Conservation (phyloP, 148 eudicot genomes). For the Pouteria glomerata region DNA sequence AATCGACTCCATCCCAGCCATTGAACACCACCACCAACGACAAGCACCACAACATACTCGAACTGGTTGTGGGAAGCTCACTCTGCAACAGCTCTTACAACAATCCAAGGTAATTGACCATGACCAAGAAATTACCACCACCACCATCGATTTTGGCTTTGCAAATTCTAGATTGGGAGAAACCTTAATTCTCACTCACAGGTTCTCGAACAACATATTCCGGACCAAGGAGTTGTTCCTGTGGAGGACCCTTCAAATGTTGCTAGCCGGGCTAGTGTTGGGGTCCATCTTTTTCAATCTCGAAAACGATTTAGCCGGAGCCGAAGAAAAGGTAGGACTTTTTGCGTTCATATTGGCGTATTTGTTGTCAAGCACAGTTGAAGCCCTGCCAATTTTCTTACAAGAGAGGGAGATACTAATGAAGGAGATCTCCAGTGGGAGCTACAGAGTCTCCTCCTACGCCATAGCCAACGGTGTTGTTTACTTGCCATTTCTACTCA, state of each 20-base stretch:
- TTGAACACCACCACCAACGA: conserved; percentile 11
- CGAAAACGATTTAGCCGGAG: conserved; percentile 57
- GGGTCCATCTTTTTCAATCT: conserved; percentile 86
- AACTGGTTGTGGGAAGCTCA: conserved; percentile 33
- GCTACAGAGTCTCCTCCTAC: conserved; percentile 88
- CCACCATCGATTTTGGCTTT: conserved; percentile 23
- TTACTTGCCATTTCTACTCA: conserved; percentile 78
- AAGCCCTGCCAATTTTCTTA: conserved; percentile 88
- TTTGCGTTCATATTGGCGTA: conserved; percentile 90
- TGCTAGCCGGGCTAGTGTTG: conserved; percentile 63
- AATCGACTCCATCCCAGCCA: conserved; percentile 66
- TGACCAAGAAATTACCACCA: conserved; percentile 66
- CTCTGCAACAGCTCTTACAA: conserved; percentile 85
- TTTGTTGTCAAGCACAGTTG: conserved; percentile 74
- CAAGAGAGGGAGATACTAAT: conserved; percentile 91
- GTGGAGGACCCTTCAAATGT: conserved; percentile 76
- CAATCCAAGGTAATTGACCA: conserved; percentile 84
- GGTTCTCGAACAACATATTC: conserved; percentile 72
- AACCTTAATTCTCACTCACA: conserved; percentile 57
- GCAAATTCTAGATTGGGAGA: conserved; percentile 63
- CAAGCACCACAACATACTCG: conserved; percentile 5
- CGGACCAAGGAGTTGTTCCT: conserved; percentile 86
- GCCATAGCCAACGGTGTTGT: conserved; percentile 83
- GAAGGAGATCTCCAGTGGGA: conserved; percentile 88
- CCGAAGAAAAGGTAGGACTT: conserved; percentile 79